Evolutionary conservation across 176 grass and related monocot species (phyloP), one percentile per base, ranked within the genome.

Genomic region (Dendrocalamus sinicus): DNA sequence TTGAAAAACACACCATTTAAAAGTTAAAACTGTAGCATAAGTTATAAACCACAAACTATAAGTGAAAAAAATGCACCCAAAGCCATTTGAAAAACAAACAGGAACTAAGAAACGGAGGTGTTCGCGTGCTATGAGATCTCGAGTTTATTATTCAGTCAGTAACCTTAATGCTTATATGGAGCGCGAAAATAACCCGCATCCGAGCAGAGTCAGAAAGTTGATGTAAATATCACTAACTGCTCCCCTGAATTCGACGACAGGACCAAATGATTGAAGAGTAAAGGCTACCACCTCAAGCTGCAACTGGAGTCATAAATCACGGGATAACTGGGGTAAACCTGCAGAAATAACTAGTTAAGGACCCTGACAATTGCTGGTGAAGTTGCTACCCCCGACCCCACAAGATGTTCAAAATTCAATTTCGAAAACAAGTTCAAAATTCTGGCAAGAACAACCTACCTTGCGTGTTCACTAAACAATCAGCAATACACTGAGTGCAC

Each of bases 1-100:
- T 32, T 32, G 2, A 35, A 35, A 35, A 35, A 35, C 0, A 4
- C 32, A 35, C 3, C 2, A 0, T 35, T 35, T 35, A 35, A 4
- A 35, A 35, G 3, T 0, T 35, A 32, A 1, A 0, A 35, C 32
- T 35, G 0, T 4, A 35, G 0, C 0, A 4, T 35, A 35, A 35
- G 3, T 4, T 0, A 35, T 4, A 35, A 35, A 0, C 3, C 32
- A 35, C 3, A 35, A 35, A 35, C 32, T 35, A 35, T 35, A 35
- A 35, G 32, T 35, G 3, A 35, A 35, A 35, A 32, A 35, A 35
- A 35, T 35, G 3, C 32, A 35, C 32, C 32, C 32, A 35, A 35
- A 35, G 32, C 5, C 37, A 39, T 39, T 51, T 20, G 1, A 23
- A 28, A 23, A 12, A 41, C 0, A 50, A 66, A 50, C 44, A 2